These are phyloP conservation scores for Phylloporus sp. DNA, from an alignment of 768 basidiomycete genomes.

Conservation along the genomic window DNA sequence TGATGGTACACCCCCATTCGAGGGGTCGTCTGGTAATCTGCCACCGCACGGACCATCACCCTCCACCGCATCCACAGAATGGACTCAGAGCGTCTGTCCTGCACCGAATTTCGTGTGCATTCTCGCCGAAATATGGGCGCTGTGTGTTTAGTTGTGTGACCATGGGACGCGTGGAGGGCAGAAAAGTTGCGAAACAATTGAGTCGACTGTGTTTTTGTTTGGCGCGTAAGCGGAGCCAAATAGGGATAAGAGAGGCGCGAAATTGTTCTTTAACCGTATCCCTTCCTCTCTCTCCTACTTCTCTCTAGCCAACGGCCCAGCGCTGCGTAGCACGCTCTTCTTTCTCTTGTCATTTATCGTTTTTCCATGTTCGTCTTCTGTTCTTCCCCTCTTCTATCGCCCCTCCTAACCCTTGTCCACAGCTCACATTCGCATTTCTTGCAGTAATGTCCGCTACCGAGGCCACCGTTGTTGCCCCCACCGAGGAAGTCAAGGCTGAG, in stretches of 20 bases:
- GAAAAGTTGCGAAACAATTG: constrained; percentile 19
- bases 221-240: constrained; percentile 39
- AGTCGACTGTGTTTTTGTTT: constrained; percentile 36
- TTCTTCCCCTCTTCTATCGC: background rate
- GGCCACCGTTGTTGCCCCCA: constrained; percentile 42
- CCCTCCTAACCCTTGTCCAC: constrained; percentile 12
- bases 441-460: constrained; percentile 84
- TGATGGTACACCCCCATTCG: constrained; percentile 13
- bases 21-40: constrained; percentile 19
- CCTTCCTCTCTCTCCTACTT: constrained; percentile 54
- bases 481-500: constrained; percentile 55
- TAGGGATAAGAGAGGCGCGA: constrained; percentile 38
- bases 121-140: background rate
- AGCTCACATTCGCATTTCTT: constrained; percentile 54
- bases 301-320: constrained; percentile 47
- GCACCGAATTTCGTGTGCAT: background rate
- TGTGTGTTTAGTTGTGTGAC: too few species aligned
- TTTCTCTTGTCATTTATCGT: constrained; percentile 56
- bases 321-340: constrained; percentile 55
- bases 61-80: background rate
- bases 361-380: constrained; percentile 40
- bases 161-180: too few species aligned
- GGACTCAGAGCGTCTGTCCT: background rate
- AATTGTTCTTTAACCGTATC: constrained; percentile 35
- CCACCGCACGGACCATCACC: constrained; percentile 29